These are phyloP conservation scores for Xerocomellus chrysenteron DNA, from an alignment of 768 basidiomycete species.

Conservation along the genomic window DNA sequence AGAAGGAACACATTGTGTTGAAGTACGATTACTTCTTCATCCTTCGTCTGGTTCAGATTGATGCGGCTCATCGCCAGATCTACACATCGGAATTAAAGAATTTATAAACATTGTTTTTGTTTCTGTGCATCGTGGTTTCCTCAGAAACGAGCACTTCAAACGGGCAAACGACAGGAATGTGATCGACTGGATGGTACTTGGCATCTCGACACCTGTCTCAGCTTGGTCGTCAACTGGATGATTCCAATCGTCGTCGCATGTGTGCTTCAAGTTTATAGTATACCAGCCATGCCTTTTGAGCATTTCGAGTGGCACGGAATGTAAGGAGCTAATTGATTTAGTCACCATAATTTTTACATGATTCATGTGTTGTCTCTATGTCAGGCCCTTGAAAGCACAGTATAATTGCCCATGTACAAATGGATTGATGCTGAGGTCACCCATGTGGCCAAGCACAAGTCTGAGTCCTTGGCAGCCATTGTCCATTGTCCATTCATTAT, in stretches of 20 bases:
- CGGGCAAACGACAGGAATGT: constrained; percentile 48
- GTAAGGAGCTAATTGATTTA: not conserved
- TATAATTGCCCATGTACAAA: too few relatives aligned
- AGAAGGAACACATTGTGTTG: constrained; percentile 64
- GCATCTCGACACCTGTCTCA: not conserved
- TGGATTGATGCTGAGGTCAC: too few relatives aligned
- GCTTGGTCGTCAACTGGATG: constrained; percentile 1
- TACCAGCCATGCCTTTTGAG: not conserved
- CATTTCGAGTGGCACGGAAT: too few relatives aligned
- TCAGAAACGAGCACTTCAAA: constrained; percentile 75
- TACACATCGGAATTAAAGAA: constrained; percentile 71
- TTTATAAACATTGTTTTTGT: constrained; percentile 66
- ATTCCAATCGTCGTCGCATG: not conserved
- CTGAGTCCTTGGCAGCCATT: too few relatives aligned
- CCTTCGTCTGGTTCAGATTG: not conserved
- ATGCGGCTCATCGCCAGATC: constrained; percentile 34
- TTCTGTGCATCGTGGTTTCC: constrained; percentile 71
- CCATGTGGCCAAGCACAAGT: too few relatives aligned
- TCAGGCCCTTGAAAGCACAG: too few relatives aligned
- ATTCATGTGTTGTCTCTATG: too few relatives aligned
- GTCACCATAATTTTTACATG: not conserved
- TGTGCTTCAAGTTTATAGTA: not conserved
- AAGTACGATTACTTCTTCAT: constrained; percentile 33
- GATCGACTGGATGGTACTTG: constrained; percentile 56
- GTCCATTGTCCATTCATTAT: too few relatives aligned